Evolutionary conservation across 2,329 filamentous ascomycete species (phyloP).

Genomic region (Ascochyta clinopodiicola): DNA sequence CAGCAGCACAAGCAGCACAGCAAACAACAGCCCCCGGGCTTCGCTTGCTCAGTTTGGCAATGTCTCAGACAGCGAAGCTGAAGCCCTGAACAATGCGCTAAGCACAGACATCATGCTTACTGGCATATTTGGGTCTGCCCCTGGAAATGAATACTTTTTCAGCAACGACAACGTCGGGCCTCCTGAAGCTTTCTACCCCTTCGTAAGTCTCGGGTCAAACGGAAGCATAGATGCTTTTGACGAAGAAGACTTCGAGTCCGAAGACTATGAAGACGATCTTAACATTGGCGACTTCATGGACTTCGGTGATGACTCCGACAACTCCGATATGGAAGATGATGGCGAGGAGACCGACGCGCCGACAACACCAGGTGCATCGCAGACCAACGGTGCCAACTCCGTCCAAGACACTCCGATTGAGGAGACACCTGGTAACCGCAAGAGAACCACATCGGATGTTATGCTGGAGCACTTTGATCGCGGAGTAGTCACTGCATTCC

Average conservation of each 20-base stretch:
- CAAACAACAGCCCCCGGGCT: conserved; percentile 48
- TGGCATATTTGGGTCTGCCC: conserved; percentile 62
- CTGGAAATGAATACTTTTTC: conserved; percentile 55
- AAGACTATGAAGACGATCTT: conserved; percentile 62
- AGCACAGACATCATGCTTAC: conserved; percentile 78
- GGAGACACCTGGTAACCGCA: conserved; percentile 34
- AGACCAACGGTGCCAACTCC: conserved; percentile 39
- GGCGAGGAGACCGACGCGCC: conserved; percentile 47
- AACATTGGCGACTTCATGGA: conserved; percentile 50
- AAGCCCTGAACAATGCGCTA: conserved; percentile 40
- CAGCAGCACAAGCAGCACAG: conserved; percentile 50
- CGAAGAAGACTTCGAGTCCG: conserved; percentile 64
- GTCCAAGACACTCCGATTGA: conserved; percentile 31
- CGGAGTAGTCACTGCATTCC: conserved; percentile 53
- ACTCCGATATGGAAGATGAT: conserved; percentile 45
- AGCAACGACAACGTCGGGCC: conserved; percentile 72
- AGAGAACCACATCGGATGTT: conserved; percentile 41
- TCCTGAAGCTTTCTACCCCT: conserved; percentile 77
- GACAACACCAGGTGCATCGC: conserved; percentile 45
- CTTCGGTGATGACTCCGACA: conserved; percentile 44
- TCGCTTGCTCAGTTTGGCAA: conserved; percentile 41
- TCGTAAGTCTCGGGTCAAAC: conserved; percentile 63
- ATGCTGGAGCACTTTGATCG: conserved; percentile 58
- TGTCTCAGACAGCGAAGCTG: conserved; percentile 49
- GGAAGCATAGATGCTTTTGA: conserved; percentile 60